Percentiles rank a stretch among this genome's conserved stretches.
phyloP scores from a whole-genome alignment of 2,329 filamentous ascomycete species.

The Colletotrichum sp. region DNA sequence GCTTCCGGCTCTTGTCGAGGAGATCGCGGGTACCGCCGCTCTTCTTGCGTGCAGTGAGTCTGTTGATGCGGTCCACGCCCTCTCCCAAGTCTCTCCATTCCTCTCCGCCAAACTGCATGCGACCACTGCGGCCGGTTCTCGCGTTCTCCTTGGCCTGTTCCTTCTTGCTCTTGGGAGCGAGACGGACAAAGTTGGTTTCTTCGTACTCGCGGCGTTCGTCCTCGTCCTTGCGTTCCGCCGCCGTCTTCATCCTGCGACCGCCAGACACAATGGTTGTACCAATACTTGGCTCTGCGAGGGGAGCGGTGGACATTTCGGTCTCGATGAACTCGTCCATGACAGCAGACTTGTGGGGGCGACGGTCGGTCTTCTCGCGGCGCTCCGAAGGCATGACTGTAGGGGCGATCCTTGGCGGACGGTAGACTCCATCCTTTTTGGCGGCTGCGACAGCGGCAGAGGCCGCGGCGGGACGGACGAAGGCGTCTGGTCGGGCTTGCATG shows the following conservation, averaged over 20 bases:
- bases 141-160: slow-evolving; percentile 71
- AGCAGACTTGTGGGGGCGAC: slow-evolving; percentile 73
- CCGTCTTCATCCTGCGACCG: slow-evolving; percentile 80
- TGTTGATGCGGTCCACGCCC: slow-evolving; percentile 85
- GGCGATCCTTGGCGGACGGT: slow-evolving; percentile 87
- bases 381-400: slow-evolving; percentile 83
- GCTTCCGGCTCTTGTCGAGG: slow-evolving; percentile 87
- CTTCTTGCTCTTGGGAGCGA: slow-evolving; percentile 89
- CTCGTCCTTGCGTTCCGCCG: slow-evolving; percentile 77
- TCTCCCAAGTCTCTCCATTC: slow-evolving; percentile 89
- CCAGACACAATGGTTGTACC: slow-evolving; percentile 85
- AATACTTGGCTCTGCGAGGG: slow-evolving; percentile 86
- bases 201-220: slow-evolving; percentile 85
- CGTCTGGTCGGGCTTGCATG: slow-evolving; percentile 31
- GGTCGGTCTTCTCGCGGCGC: slow-evolving; percentile 65
- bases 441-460: slow-evolving; percentile 31
- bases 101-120: slow-evolving; percentile 84
- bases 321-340: slow-evolving; percentile 92
- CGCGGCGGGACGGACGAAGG: slow-evolving; percentile 39
- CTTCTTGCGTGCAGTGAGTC: slow-evolving; percentile 75
- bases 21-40: slow-evolving; percentile 62
- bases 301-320: slow-evolving; percentile 82
- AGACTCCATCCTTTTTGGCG: slow-evolving; percentile 67
- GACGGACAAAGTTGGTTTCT: slow-evolving; percentile 87
- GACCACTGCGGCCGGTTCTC: slow-evolving; percentile 50